Conservation (phyloP, 2,329 filamentous ascomycete species). For the Aspergillus cejpii region DNA sequence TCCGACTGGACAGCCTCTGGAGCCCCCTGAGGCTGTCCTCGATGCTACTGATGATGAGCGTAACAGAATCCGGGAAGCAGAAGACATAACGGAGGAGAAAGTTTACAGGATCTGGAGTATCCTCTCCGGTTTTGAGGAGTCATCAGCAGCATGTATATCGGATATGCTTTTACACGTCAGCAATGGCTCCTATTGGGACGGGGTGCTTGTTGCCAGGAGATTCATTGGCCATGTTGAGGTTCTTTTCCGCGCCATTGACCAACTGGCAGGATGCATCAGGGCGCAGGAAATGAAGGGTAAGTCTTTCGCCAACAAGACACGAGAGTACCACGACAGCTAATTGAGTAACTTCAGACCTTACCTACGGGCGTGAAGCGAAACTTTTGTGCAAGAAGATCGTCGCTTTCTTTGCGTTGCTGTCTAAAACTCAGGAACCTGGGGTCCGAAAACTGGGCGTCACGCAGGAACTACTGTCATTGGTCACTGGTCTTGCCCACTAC, state of each 20-base stretch:
- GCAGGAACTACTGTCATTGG: constrained; percentile 93
- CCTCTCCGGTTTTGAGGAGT: constrained; percentile 92
- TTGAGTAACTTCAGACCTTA: constrained; percentile 56
- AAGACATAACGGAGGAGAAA: constrained; percentile 95
- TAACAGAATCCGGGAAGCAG: constrained; percentile 69
- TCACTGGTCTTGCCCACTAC: constrained; percentile 94
- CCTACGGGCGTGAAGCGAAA: constrained; percentile 94
- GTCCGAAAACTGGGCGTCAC: constrained; percentile 88
- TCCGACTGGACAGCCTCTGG: constrained; percentile 50
- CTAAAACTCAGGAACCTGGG: constrained; percentile 89
- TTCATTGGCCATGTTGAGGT: constrained; percentile 97
- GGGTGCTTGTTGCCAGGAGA: constrained; percentile 86
- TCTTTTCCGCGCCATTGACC: constrained; percentile 80
- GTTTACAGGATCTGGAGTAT: constrained; percentile 98
- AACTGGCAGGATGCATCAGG: constrained; percentile 67
- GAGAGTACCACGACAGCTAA: constrained; percentile 9
- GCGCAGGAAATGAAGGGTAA: constrained; percentile 67
- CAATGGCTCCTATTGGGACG: constrained; percentile 93
- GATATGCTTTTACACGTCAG: constrained; percentile 98
- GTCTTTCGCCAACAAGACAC: constrained; percentile 23
- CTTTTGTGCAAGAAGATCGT: constrained; percentile 99
- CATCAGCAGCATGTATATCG: constrained; percentile 94
- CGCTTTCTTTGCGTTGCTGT: constrained; percentile 89
- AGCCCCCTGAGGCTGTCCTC: constrained; percentile 42
- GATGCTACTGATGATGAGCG: constrained; percentile 63